Conservation (phyloP, 805 yeast genomes). For the Clavispora carvajalis region DNA sequence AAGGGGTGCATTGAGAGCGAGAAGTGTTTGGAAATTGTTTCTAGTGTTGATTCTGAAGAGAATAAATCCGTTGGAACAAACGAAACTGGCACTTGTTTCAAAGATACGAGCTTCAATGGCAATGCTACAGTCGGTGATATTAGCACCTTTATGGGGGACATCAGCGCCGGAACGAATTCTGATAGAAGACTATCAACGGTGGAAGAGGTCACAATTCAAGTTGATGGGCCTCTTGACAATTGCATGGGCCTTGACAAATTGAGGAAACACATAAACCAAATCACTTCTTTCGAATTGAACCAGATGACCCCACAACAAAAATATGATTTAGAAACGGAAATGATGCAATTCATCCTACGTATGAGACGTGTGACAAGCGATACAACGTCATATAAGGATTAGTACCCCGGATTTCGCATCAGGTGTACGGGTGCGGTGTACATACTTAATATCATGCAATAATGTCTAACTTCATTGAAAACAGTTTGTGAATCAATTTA, state of each 20-base stretch:
- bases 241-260: not conserved
- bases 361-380: slow-evolving; percentile 15
- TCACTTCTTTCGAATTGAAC: slow-evolving; percentile 12
- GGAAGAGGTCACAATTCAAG: not conserved
- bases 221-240: too few species aligned
- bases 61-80: not conserved
- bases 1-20: not conserved
- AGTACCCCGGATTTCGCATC: slow-evolving; percentile 3
- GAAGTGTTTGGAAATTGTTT: slow-evolving; percentile 3
- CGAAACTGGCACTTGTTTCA: not conserved
- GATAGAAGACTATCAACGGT: not conserved
- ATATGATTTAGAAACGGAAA: slow-evolving; percentile 26
- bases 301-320: slow-evolving; percentile 14
- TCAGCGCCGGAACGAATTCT: too few species aligned
- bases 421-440: slow-evolving; percentile 1
- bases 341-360: slow-evolving; percentile 30
- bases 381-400: not conserved
- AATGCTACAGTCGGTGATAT: slow-evolving; percentile 2
- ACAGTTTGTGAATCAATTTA: too few species aligned
- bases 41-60: slow-evolving; percentile 1
- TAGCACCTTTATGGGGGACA: not conserved
- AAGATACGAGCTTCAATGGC: not conserved
- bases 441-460: not conserved
- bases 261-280: not conserved
- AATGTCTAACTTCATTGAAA: too few species aligned